phyloP scores from a whole-genome alignment of 495 filamentous ascomycete genomes.

The Penicillium lividum region DNA sequence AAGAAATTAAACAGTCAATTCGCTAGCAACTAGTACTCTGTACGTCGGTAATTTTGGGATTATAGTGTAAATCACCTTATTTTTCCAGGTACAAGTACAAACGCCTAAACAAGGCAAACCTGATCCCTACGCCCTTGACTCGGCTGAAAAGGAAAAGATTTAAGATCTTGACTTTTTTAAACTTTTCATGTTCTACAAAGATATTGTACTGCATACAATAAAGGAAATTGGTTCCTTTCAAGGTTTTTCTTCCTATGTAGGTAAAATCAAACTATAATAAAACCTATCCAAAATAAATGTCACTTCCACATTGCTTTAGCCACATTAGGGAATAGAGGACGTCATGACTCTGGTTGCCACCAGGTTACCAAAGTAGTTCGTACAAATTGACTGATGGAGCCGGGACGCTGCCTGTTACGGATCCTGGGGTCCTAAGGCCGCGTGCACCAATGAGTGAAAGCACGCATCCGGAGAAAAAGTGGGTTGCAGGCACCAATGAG shows the following conservation, averaged over 20 bases:
- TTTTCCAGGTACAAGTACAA: background rate
- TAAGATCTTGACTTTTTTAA: background rate
- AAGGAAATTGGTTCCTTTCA: background rate
- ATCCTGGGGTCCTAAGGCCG: conserved; percentile 31
- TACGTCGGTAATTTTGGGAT: background rate
- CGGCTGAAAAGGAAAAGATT: conserved; percentile 6
- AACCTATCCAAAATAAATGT: background rate
- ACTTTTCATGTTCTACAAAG: background rate
- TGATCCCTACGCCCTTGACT: conserved; percentile 16
- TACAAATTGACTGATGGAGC: background rate
- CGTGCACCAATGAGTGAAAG: conserved; percentile 27
- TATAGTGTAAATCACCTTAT: background rate
- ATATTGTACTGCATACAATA: background rate
- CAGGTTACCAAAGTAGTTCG: conserved; percentile 22
- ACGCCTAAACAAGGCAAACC: background rate
- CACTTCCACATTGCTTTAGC: background rate
- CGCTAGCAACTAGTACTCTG: too few relatives aligned
- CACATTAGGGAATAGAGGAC: conserved; percentile 17
- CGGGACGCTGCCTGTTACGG: conserved; percentile 12
- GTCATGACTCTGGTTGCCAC: conserved; percentile 35
- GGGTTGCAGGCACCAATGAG: conserved; percentile 25
- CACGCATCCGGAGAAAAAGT: conserved; percentile 33
- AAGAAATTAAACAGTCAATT: background rate
- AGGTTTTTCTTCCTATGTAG: background rate
- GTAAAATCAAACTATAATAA: background rate